Evolutionary conservation across 148 eudicot genomes (phyloP).

Genomic region (Pouteria glomerata): DNA sequence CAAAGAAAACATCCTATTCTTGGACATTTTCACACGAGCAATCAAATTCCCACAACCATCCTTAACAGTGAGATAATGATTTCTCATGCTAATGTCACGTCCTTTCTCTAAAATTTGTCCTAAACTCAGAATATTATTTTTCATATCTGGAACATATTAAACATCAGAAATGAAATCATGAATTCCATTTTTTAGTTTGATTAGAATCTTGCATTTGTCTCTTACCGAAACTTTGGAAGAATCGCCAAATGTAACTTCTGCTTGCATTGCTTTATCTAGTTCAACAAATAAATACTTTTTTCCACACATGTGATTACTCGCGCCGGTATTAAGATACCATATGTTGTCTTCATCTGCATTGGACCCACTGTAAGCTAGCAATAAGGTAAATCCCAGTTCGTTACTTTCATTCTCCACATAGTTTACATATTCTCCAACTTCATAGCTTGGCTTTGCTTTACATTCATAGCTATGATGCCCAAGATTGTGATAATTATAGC

Average conservation of each 20-base stretch:
- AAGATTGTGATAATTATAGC: too few relatives aligned
- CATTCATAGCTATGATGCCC: too few relatives aligned
- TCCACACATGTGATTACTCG: neutral
- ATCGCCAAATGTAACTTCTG: neutral
- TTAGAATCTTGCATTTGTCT: neutral
- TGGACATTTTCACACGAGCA: neutral
- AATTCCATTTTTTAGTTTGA: neutral
- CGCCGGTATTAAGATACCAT: neutral
- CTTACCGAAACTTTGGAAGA: neutral
- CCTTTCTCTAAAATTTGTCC: constrained; percentile 1
- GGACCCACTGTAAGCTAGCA: neutral
- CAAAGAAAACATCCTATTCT: neutral
- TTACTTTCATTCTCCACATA: neutral
- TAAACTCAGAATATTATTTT: neutral
- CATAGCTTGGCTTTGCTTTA: too few relatives aligned
- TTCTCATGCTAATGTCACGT: neutral
- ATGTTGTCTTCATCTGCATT: neutral
- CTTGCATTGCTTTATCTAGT: neutral
- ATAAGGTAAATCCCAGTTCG: neutral
- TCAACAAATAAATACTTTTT: neutral
- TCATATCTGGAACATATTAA: neutral
- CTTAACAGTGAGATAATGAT: neutral
- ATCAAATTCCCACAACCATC: neutral
- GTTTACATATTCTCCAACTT: too few relatives aligned
- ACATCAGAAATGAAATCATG: neutral